Conservation (phyloP, 169 alveolate genomes). For the Eimeria acervulina region DNA sequence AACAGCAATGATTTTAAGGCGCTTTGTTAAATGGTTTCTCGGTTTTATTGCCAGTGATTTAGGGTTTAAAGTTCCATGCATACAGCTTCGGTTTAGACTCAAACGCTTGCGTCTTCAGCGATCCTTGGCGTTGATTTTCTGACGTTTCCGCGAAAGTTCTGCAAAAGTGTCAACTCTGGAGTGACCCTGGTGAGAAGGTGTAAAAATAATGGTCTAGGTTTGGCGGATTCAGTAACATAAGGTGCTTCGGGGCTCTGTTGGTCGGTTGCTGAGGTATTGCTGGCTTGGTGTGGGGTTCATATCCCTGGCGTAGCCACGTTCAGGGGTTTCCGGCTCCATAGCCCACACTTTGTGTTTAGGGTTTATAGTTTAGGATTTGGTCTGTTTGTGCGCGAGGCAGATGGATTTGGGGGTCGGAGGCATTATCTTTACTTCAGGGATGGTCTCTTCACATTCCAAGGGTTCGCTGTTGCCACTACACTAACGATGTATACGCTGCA, state of each 20-base stretch:
- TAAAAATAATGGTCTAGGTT: neutral
- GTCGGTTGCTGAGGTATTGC: neutral
- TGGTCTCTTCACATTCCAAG: constrained; percentile 53
- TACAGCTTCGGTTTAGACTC: neutral
- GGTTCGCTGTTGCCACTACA: neutral
- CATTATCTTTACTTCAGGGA: constrained; percentile 72
- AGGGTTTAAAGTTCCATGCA: neutral
- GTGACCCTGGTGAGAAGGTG: constrained; percentile 68
- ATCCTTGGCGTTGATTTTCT: constrained; percentile 60
- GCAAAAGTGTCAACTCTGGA: constrained; percentile 74
- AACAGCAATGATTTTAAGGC: no score
- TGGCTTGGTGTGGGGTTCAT: neutral
- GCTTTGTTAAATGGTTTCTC: neutral
- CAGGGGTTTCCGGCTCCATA: neutral
- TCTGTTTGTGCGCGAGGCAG: neutral
- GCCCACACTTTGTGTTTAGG: neutral
- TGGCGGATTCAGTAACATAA: neutral
- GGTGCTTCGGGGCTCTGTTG: neutral
- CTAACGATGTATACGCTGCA: neutral
- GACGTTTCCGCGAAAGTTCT: constrained; percentile 58
- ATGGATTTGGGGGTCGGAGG: constrained; percentile 74
- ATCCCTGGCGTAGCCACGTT: neutral
- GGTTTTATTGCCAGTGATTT: neutral
- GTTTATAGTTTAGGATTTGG: constrained; percentile 2
- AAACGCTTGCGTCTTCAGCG: constrained; percentile 32